Base-by-base conservation (phyloP, 176 grass and related monocot genomes). In the Musa schizocarpa region DNA sequence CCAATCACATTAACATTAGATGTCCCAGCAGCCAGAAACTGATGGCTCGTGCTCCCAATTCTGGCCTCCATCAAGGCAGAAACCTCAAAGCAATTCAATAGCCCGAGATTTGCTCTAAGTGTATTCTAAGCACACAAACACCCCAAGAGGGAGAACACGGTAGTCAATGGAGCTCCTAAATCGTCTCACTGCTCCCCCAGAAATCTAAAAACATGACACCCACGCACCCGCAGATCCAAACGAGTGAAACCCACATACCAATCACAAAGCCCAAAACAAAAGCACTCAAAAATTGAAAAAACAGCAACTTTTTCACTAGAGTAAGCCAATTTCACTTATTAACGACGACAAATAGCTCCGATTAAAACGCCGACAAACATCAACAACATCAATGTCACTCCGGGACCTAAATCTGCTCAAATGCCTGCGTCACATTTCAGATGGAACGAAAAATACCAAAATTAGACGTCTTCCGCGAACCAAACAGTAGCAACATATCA, bases 221-320 rank as follows among this genome's bases (percentile, higher is more conserved):
- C 55, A 72, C 69, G 20, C 56, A 73, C n/a, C 78, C 78, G 8
- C 29, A 27, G n/a, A 71, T 79, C 77, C 77, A 79, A 80, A 73
- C 78, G 63, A 80, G 68, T 51, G 78, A 63, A 72, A 80, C 50
- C 68, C 78, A 80, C 69, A 72, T 80, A 25, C 78, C 78, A 63
- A 23, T 65, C 52, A 52, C 74, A 52, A 50, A 51, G 43, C 29
- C 48, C 58, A 11, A 9, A 24, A 49, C 23, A 62, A 43, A 20
- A 19, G 9, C 26, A 7, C 63, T 9, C 3, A 19, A 76, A 50
- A 63, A n/a, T 20, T 3, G 16, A 43, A 29, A 29, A 69, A 69
- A 24, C 4, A 19, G 26, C 11, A 69, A 48, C 13, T 48, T 48
- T 14, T 43, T 43, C 34, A 4, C 34, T 43, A 43, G 34, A 43